Evolutionary conservation across 2,329 filamentous ascomycete species (phyloP).

Genomic region (Fusarium sp.): DNA sequence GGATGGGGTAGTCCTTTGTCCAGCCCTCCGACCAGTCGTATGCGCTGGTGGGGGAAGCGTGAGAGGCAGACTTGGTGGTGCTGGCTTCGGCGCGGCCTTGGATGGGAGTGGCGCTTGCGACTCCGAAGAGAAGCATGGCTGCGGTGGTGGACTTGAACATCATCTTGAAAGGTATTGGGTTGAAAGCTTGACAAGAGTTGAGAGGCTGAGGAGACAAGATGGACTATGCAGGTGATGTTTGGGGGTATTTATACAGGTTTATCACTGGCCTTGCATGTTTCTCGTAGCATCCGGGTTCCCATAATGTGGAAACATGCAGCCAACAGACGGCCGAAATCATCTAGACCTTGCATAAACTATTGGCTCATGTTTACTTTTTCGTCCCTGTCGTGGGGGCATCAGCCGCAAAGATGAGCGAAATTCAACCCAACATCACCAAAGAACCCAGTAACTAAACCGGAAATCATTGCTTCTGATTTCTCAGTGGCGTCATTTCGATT

Average conservation of each 20-base stretch:
- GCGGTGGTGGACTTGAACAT: slow-evolving; percentile 44
- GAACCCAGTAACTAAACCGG: not conserved
- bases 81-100: slow-evolving; percentile 43
- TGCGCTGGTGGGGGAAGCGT: slow-evolving; percentile 35
- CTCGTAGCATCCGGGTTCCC: slow-evolving; percentile 6
- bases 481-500: slow-evolving; percentile 6
- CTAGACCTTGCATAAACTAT: not conserved
- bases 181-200: slow-evolving; percentile 13
- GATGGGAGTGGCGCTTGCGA: slow-evolving; percentile 47
- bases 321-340: not conserved
- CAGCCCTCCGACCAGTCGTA: slow-evolving; percentile 53
- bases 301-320: not conserved
- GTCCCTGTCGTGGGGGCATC: slow-evolving; percentile 19
- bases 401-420: not conserved
- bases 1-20: slow-evolving; percentile 61
- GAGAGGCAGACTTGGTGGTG: slow-evolving; percentile 28
- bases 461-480: not conserved
- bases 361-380: not conserved
- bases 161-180: slow-evolving; percentile 42
- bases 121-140: slow-evolving; percentile 44
- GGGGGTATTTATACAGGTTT: slow-evolving; percentile 38
- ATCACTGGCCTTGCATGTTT: not conserved
- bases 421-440: not conserved
- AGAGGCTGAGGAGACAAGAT: slow-evolving; percentile 30
- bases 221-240: slow-evolving; percentile 13